These are phyloP conservation scores for Musa itinerans DNA, from an alignment of 176 grass and related monocot genomes.

Conservation along the genomic window DNA sequence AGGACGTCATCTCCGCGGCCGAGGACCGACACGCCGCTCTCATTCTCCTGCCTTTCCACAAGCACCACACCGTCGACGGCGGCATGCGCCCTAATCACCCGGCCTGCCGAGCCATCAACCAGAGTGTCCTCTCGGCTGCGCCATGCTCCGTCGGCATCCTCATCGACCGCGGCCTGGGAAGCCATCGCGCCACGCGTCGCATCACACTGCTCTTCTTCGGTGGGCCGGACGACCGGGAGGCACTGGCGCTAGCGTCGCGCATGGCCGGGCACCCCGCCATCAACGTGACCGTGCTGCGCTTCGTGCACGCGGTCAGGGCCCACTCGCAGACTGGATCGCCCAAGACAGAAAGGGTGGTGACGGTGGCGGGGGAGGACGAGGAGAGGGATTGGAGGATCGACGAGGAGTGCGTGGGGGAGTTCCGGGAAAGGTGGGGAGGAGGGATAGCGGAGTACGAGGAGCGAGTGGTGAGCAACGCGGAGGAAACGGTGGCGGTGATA, in stretches of 20 bases:
- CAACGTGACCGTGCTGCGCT: conserved; percentile 40
- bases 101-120: conserved; percentile 39
- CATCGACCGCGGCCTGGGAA: conserved; percentile 54
- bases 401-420: conserved; percentile 37
- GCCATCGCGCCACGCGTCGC: conserved; percentile 9
- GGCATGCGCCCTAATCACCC: conserved; percentile 38
- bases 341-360: background rate
- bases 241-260: conserved; percentile 38
- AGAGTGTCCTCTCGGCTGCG: conserved; percentile 28
- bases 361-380: conserved; percentile 31
- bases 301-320: conserved; percentile 8
- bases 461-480: conserved; percentile 34
- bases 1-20: conserved; percentile 47
- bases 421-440: conserved; percentile 19
- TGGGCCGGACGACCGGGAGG: conserved; percentile 62
- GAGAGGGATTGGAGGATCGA: conserved; percentile 31
- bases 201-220: conserved; percentile 66
- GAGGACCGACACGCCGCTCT: conserved; percentile 54
- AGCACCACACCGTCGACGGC: conserved; percentile 58
- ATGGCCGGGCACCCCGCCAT: conserved; percentile 48
- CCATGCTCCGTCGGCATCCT: conserved; percentile 66
- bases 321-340: background rate
- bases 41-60: conserved; percentile 81
- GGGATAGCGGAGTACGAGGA: conserved; percentile 39
- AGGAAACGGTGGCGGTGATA: conserved; percentile 51